Evolutionary conservation across 2,329 filamentous ascomycete species (phyloP).

Genomic region (Epicoccum nigrum): DNA sequence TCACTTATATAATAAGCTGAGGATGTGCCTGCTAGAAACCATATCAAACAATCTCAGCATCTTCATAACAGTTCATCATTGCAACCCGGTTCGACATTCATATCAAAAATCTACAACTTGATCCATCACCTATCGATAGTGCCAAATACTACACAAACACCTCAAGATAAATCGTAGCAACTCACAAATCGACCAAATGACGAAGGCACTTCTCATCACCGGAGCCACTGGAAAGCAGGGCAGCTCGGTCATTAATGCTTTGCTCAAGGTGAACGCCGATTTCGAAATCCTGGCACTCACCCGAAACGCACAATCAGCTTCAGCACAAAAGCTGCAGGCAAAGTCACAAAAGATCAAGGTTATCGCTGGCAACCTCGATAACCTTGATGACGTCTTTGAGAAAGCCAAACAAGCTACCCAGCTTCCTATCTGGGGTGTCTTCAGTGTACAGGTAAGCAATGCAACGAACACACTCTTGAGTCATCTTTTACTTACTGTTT

Average conservation of each 20-base stretch:
- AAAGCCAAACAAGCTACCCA: constrained; percentile 46
- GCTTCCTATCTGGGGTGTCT: constrained; percentile 40
- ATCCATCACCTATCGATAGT: neutral
- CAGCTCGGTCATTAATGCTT: constrained; percentile 48
- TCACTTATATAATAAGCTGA: neutral
- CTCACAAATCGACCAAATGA: neutral
- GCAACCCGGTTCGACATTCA: neutral
- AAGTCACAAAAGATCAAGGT: constrained; percentile 58
- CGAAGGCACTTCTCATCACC: constrained; percentile 45
- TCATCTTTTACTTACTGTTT: neutral
- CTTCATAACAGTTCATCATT: neutral
- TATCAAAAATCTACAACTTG: neutral
- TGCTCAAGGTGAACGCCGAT: constrained; percentile 42
- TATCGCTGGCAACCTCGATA: constrained; percentile 61
- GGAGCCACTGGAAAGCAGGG: constrained; percentile 56
- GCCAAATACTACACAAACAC: neutral
- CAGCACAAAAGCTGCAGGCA: constrained; percentile 55
- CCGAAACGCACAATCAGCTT: constrained; percentile 56
- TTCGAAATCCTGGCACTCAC: constrained; percentile 64
- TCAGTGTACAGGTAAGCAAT: constrained; percentile 35
- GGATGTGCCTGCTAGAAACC: neutral
- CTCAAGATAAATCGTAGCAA: neutral
- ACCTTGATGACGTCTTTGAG: constrained; percentile 57
- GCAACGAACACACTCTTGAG: neutral
- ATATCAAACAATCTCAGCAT: neutral